Evolutionary conservation across 1,139 yeast genomes (phyloP).

Genomic region (Protomyces inundatus): DNA sequence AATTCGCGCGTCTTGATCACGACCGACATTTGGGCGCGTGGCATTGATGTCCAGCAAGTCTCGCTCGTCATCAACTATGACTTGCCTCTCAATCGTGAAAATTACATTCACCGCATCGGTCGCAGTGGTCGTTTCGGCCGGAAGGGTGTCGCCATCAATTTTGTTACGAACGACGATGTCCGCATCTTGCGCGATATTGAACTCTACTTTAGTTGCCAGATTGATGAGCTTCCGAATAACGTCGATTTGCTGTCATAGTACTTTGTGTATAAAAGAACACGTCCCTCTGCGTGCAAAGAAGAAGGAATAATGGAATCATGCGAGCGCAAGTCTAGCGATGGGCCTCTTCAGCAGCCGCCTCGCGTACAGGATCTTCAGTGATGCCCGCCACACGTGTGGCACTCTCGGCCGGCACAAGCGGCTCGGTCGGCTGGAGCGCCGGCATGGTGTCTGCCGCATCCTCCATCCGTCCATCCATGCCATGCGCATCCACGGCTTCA

Average conservation of each 20-base stretch:
- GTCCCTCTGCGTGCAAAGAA: too few species aligned
- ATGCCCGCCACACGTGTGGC: background rate
- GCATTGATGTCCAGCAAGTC: constrained; percentile 99
- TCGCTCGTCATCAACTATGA: constrained; percentile 97
- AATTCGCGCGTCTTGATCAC: constrained; percentile 94
- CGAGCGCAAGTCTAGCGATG: background rate
- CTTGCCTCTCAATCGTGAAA: constrained; percentile 94
- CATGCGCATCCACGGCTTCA: too few species aligned
- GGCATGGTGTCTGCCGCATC: background rate
- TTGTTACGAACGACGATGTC: constrained; percentile 86
- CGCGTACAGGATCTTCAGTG: background rate
- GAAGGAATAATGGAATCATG: too few species aligned
- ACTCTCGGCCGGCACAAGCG: background rate
- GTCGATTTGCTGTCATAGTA: background rate
- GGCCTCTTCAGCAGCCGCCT: background rate
- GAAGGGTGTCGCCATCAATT: constrained; percentile 99
- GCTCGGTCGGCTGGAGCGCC: background rate
- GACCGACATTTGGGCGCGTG: constrained; percentile 98
- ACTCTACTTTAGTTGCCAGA: constrained; percentile 96
- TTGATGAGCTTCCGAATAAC: constrained; percentile 61
- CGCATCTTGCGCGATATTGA: constrained; percentile 95
- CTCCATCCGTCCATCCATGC: background rate
- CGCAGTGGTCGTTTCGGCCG: constrained; percentile 99
- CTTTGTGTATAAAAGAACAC: too few species aligned
- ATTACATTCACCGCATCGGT: constrained; percentile 99